Evolutionary conservation across 2,329 filamentous ascomycete genomes (phyloP), one percentile per base, ranked within the genome.

Genomic region (Phialocephala subalpina): DNA sequence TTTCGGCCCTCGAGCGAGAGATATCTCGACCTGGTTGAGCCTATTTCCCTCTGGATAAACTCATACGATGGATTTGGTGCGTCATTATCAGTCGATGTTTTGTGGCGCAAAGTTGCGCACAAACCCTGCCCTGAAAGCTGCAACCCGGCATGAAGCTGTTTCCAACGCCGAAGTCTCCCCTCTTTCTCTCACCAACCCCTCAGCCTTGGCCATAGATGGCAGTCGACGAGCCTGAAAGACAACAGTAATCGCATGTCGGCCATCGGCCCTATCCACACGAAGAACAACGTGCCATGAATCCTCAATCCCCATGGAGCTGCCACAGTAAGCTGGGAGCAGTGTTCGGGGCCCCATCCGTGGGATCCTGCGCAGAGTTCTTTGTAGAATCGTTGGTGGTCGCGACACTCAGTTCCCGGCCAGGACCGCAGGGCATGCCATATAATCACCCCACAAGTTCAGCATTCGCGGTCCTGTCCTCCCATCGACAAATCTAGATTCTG

Each of bases 361-460:
- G 52, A 33, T 33, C 9, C 29, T 9, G 4, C 29, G 9, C 29
- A 33, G 29, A 33, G 29, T 33, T 18, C 25, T 27, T 42, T 40
- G 49, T 38, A 47, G 14, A 27, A 42, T 42, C 27, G 22, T 7
- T 29, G 20, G 49, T 47, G 16, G 35, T 57, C 38, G 18, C 33
- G 36, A 27, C 55, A 49, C 36, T 53, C 56, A 58, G 45, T 25
- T 35, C 27, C 36, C 66, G 59, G 66, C 55, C 58, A 60, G 60
- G n/a, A 63, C 61, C 63, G 59, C 53, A 40, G 33, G 29, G 38
- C 38, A 45, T 38, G 9, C 45, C 45, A 49, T n/a, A 49, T 22
- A 49, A 64, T 68, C 66, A 66, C 66, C 66, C 63, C 66, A 66
- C 65, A 47, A 38, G 45, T 45, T 16, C 49, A 53, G 25, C 49